Evolutionary conservation across 495 filamentous ascomycete species (phyloP).

Genomic region (Viridothelium virens): DNA sequence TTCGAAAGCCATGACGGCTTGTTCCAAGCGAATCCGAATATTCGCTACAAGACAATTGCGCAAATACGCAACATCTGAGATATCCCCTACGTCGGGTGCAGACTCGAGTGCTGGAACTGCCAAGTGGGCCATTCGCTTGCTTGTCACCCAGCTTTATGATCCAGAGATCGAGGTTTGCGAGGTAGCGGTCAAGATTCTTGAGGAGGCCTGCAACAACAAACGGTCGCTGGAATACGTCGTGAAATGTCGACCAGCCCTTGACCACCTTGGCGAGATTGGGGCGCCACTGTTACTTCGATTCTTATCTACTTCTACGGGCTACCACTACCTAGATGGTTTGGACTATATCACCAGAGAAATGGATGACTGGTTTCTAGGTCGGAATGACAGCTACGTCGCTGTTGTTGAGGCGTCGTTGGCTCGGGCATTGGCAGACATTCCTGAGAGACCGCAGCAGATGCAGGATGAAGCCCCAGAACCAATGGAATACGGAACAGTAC

Average conservation of each 20-base stretch:
- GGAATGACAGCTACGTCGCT: conserved; percentile 88
- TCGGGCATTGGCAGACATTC: conserved; percentile 62
- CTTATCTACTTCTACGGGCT: conserved; percentile 88
- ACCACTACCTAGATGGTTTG: conserved; percentile 92
- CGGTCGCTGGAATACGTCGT: conserved; percentile 90
- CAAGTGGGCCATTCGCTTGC: conserved; percentile 90
- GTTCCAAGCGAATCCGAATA: conserved; percentile 84
- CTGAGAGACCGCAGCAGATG: conserved; percentile 42
- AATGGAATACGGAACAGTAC: conserved; percentile 61
- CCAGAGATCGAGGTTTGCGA: conserved; percentile 95
- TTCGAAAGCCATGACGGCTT: conserved; percentile 84
- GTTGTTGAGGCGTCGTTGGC: conserved; percentile 96
- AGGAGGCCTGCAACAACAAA: conserved; percentile 91
- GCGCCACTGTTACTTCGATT: conserved; percentile 89
- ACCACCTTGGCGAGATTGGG: conserved; percentile 94
- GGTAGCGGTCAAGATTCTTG: conserved; percentile 88
- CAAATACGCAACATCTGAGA: conserved; percentile 58
- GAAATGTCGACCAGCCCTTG: conserved; percentile 87
- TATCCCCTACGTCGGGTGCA: conserved; percentile 1
- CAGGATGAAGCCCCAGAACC: conserved; percentile 51
- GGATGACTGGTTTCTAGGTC: conserved; percentile 97
- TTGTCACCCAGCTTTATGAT: conserved; percentile 96
- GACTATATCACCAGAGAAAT: conserved; percentile 99
- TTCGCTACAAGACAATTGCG: conserved; percentile 74
- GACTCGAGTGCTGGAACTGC: conserved; percentile 35